Conservation (phyloP, 352 stramenopile genomes). For the Phytophthora nicotianae region DNA sequence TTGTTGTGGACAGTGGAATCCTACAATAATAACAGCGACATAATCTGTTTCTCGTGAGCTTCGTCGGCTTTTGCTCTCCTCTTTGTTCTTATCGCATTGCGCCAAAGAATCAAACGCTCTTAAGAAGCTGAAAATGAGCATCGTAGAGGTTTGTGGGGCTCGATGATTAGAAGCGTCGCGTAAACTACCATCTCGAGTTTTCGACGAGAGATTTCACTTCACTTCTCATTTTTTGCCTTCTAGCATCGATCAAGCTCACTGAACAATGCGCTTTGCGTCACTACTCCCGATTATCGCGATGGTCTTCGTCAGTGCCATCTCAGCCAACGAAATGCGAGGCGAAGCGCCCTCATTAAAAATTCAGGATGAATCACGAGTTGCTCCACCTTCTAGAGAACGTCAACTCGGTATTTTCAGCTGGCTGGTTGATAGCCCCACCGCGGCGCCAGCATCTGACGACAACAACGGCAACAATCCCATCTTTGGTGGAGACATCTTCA, state of each 20-base stretch:
- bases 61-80: too few species aligned
- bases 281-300: not conserved
- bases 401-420: conserved; percentile 3
- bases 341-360: not conserved
- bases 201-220: not conserved
- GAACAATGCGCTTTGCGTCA: not conserved
- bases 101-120: not conserved
- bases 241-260: not conserved
- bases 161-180: too few species aligned
- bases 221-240: not conserved
- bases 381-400: not conserved
- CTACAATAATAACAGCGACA: not conserved
- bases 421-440: conserved; percentile 2
- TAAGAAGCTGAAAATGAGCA: not conserved
- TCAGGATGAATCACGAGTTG: not conserved
- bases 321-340: not conserved
- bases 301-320: not conserved
- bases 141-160: not conserved
- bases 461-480: not conserved
- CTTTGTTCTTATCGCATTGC: too few species aligned
- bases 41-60: too few species aligned
- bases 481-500: not conserved
- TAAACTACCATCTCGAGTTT: too few species aligned
- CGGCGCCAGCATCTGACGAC: not conserved
- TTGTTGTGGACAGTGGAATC: not conserved